A percentile compares a stretch with the other conserved stretches of the same genome.
These are phyloP conservation scores for Solanum dulcamara DNA, from an alignment of 257 asterid genomes.

Conservation along the genomic window DNA sequence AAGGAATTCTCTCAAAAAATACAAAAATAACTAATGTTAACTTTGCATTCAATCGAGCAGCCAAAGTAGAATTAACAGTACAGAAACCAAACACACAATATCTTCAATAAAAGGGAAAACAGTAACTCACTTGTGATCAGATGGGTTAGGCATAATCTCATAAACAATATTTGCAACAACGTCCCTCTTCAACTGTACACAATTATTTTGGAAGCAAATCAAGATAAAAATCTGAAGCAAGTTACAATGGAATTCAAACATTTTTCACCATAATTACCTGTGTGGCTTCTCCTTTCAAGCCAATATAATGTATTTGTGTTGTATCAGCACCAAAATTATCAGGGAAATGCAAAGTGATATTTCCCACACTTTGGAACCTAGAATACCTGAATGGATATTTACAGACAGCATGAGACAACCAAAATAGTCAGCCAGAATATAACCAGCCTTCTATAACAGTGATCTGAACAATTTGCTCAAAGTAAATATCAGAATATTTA, in stretches of 20 bases:
- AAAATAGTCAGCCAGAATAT: background rate
- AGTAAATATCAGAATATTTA: background rate
- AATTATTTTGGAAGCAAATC: background rate
- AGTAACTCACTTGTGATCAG: slow-evolving; percentile 89
- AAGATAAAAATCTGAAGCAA: background rate
- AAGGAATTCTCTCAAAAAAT: background rate
- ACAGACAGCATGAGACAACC: background rate
- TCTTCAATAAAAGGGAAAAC: background rate
- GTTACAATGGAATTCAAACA: background rate
- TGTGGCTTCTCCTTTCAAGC: slow-evolving; percentile 97
- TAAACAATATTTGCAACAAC: slow-evolving; percentile 86
- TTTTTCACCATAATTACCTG: slow-evolving; percentile 44
- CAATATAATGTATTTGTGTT: slow-evolving; percentile 85
- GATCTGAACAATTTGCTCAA: background rate
- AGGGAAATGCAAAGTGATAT: slow-evolving; percentile 90
- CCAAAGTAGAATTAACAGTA: background rate
- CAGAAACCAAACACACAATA: background rate
- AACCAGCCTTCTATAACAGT: background rate
- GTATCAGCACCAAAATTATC: slow-evolving; percentile 89
- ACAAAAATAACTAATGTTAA: background rate
- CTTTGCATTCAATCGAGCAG: background rate
- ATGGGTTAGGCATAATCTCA: slow-evolving; percentile 94
- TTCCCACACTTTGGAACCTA: slow-evolving; percentile 89
- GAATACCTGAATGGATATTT: slow-evolving; percentile 51
- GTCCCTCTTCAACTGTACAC: slow-evolving; percentile 78